Conservation (phyloP, 305 asterid species). For the Plantago coronopus region DNA sequence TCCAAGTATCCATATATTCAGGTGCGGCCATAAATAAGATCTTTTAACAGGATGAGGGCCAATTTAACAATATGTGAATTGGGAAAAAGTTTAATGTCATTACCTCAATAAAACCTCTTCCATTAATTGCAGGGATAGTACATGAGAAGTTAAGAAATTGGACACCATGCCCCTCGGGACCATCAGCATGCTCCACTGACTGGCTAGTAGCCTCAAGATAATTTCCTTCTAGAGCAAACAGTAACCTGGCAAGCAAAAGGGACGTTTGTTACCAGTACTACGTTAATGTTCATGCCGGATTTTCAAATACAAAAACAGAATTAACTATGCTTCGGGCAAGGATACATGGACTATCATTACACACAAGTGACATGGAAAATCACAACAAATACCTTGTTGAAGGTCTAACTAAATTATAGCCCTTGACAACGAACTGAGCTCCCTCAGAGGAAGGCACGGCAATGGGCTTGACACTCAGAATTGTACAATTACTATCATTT, state of each 20-base stretch:
- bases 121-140: slow-evolving; percentile 50
- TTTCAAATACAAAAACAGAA: slow-evolving; percentile 8
- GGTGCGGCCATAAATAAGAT: too few relatives aligned
- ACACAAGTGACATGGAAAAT: slow-evolving; percentile 10
- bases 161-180: slow-evolving; percentile 33
- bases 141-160: slow-evolving; percentile 48
- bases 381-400: slow-evolving; percentile 50
- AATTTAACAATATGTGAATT: slow-evolving; percentile 6
- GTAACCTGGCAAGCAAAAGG: slow-evolving; percentile 41
- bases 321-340: slow-evolving; percentile 17
- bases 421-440: slow-evolving; percentile 61
- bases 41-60: not conserved
- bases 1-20: too few relatives aligned
- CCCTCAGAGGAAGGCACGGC: slow-evolving; percentile 59
- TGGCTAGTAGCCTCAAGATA: slow-evolving; percentile 48
- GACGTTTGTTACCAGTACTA: slow-evolving; percentile 16
- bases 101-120: slow-evolving; percentile 88
- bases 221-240: slow-evolving; percentile 63
- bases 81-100: not conserved
- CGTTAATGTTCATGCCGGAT: slow-evolving; percentile 6
- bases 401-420: slow-evolving; percentile 54
- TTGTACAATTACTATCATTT: slow-evolving; percentile 35
- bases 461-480: slow-evolving; percentile 65
- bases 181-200: slow-evolving; percentile 34
- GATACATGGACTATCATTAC: slow-evolving; percentile 12